Conservation (phyloP, 2,329 filamentous ascomycete species). For the Cladosporium sp. region DNA sequence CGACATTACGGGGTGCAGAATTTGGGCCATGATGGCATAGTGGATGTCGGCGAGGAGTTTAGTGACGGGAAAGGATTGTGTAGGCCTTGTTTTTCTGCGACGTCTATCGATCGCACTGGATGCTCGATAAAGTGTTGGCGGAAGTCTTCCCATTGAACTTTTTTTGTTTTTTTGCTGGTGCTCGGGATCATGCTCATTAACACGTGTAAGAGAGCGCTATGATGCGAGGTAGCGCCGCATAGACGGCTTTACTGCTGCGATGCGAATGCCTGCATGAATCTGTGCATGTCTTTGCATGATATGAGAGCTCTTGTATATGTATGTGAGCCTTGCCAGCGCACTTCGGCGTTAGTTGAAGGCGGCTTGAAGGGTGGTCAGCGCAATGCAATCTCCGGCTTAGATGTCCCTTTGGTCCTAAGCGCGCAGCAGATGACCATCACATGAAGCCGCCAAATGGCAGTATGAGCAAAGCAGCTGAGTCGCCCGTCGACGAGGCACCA, state of each 20-base stretch:
- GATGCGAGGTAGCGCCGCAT: constrained; percentile 8
- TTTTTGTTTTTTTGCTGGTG: neutral
- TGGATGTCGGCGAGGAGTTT: neutral
- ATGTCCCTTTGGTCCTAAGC: neutral
- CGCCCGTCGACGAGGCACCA: neutral
- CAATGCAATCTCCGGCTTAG: neutral
- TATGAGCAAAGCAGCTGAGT: constrained; percentile 11
- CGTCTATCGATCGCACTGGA: constrained; percentile 1
- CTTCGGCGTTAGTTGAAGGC: neutral
- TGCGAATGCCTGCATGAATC: neutral
- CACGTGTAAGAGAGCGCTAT: neutral
- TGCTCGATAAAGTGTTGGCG: neutral
- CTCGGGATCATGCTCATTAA: neutral
- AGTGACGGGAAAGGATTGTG: neutral
- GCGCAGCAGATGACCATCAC: neutral
- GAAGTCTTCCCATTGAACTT: neutral
- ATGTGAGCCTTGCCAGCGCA: constrained; percentile 18
- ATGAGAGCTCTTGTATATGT: constrained; percentile 3
- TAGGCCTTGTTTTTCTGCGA: neutral
- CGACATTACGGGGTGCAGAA: constrained; percentile 10
- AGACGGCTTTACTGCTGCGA: neutral
- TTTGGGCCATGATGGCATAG: constrained; percentile 13
- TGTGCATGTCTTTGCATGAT: neutral
- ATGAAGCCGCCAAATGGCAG: constrained; percentile 14
- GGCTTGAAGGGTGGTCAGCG: constrained; percentile 7